Base-by-base conservation (phyloP, 1,139 yeast genomes). In the Citeromyces hawaiiensis region DNA sequence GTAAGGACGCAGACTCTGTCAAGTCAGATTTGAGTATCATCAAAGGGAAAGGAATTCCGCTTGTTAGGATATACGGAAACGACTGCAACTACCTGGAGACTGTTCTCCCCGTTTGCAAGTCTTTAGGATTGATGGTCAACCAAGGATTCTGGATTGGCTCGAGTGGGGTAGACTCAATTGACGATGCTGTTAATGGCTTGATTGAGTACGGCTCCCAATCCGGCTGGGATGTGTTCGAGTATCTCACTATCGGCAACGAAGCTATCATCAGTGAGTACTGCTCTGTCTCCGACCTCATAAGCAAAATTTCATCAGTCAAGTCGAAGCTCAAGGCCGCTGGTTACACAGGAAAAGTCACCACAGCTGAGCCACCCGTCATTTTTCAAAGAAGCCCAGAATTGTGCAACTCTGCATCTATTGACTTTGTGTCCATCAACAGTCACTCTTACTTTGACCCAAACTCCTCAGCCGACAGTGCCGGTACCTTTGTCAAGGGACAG, bases 301-400 rank as follows among this genome's bases (percentile, higher is more conserved):
- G 59, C 40, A 85, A 85, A 59, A 79, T 86, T 44, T 46, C 72
- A 2, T 60, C 73, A 7, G 93, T 83, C 40, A 81, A 76, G 55
- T 38, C 65, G 10, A 60, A 61, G 46, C 68, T 87, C 44, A 55
- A 63, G 42, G 57, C 55, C 40, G 88, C 85, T 19, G 96, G 96
- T 17, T 87, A 77, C 61, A 56, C 63, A n/a, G 96, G 96, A 38
- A 53, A 64, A 42, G 67, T 87, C 36, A 77, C 93, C 25, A 86
- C 94, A 21, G 75, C 94, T 39, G 96, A 87, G 57, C 94, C 95
- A 40, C 94, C 96, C 15, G 80, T 72, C n/a, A 60, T 77, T 14
- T 86, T 68, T 57, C 70, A 72, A 52, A 58, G 63, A 40, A 48
- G 81, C 54, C 86, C 94, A 8, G 59, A 59, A 16, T 68, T 87